These are phyloP conservation scores for Kluyveromyces siamensis DNA, from an alignment of 805 yeast genomes.

Conservation along the genomic window DNA sequence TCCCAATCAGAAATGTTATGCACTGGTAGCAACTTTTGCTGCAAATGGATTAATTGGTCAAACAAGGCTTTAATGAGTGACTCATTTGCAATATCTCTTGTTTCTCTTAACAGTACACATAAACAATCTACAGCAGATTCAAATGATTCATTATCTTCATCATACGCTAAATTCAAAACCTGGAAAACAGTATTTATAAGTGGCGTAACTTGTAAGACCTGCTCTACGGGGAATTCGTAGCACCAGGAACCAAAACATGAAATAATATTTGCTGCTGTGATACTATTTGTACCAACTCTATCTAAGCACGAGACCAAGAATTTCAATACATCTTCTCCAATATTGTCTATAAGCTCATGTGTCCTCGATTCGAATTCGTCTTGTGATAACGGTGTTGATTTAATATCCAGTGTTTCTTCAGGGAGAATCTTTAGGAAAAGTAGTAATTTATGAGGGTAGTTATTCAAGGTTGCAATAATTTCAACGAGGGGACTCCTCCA, in stretches of 20 bases:
- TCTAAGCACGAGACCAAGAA: constrained; percentile 44
- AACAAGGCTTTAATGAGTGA: constrained; percentile 58
- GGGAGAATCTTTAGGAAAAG: constrained; percentile 84
- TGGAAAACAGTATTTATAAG: constrained; percentile 61
- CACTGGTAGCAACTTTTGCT: constrained; percentile 36
- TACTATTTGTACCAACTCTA: constrained; percentile 11
- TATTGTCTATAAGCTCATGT: constrained; percentile 50
- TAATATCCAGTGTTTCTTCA: constrained; percentile 76
- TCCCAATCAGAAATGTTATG: constrained; percentile 28
- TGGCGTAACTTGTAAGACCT: constrained; percentile 54
- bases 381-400: constrained; percentile 68
- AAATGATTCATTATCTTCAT: constrained; percentile 41
- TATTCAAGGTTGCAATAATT: constrained; percentile 38
- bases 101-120: constrained; percentile 72
- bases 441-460: constrained; percentile 41
- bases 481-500: constrained; percentile 73
- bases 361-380: constrained; percentile 68
- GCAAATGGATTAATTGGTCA: constrained; percentile 55
- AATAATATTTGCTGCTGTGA: constrained; percentile 36
- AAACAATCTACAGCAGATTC: constrained; percentile 83
- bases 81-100: constrained; percentile 62
- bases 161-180: constrained; percentile 39
- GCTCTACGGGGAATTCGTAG: constrained; percentile 68
- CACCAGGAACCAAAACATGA: constrained; percentile 88
- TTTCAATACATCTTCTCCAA: constrained; percentile 58